Evolutionary conservation across 345 rosid species (phyloP), one percentile per base, ranked within the genome.

Genomic region (Arabis hirsuta): DNA sequence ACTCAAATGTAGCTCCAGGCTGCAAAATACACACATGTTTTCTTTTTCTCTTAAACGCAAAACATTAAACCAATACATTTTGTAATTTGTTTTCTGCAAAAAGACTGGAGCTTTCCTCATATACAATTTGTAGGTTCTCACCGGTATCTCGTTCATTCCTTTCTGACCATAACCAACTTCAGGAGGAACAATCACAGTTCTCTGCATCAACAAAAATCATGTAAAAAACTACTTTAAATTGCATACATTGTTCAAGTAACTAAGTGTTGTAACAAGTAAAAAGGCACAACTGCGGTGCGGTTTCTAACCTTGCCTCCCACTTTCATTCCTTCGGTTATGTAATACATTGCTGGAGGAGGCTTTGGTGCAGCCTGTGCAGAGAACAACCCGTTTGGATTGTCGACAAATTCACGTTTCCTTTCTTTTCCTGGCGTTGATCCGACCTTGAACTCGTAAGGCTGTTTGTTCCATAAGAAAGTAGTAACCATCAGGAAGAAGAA

Each of bases 311-410:
- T 87, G 62, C 97, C 97, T 42, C 98, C 97, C 0, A 89, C 87
- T 85, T 78, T 89, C 98, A 90, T 92, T 67, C 96, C 96, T 79
- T 92, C 81, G 2, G 82, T 84, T 14, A 86, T 78, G 11, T 74
- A 80, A 79, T 93, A 93, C 98, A 90, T 79, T 9, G 96, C 96
- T 1, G 90, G 82, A n/a, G 97, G 98, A 4, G 96, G 98, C 62
- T 93, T 93, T n/a, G 98, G 98, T 27, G 98, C 80, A 61, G 98
- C 97, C 67, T 93, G 98, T 32, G 92, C 97, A 22, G 98, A 90
- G 79, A 93, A 93, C 41, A 93, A 79, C 61, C 97, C 98, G 68
- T 93, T 93, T 71, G 97, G 97, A 65, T 83, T 90, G 64, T 90
- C 98, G 16, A 90, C 98, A 29, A 80, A 90, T 2, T 90, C 97